Base-by-base conservation (phyloP, 768 basidiomycete species). In the Goffeauzyma gilvescens region DNA sequence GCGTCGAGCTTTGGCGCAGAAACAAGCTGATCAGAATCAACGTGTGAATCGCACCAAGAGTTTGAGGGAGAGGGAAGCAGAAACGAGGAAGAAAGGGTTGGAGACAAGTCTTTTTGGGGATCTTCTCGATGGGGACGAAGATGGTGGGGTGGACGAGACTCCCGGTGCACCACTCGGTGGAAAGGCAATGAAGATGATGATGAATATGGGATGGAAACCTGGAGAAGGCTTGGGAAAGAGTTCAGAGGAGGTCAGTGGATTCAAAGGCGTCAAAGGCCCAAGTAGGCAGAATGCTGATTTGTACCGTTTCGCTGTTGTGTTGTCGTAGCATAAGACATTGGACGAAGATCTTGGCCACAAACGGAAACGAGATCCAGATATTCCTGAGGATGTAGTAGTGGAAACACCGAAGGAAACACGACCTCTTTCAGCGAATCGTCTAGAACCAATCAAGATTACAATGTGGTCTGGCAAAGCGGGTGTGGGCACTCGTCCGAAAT, bases 201-300 rank as follows among this genome's bases (percentile, higher is more conserved):
- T 54, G 50, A 59, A 56, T 51, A 63, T 63, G 61, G 61, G 61
- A 27, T 63, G 61, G 61, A 60, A 59, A 44, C 46, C 54, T 5
- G 61, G 61, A 9, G 59, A 63, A 45, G 53, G 55, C 14, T 34
- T 63, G 24, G 61, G 61, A 6, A 57, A 51, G 44, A 49, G 52
- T 50, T 18, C 17, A 15, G 45, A 41, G 22, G 30, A 22, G n/a
- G 38, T n/a, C n/a, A n/a, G n/a, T n/a, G 28, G 30, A 34, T 35
- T 14, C 32, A 1, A 26, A 21, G 21, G 17, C 20, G 27, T 18
- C 22, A 42, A 42, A 22, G 14, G 42, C 34, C n/a, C 40, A 32
- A 42, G 31, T 10, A 23, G 4, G n/a, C n/a, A n/a, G n/a, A n/a
- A n/a, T n/a, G n/a, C n/a, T n/a, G n/a, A n/a, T n/a, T n/a, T n/a